Evolutionary conservation across 495 filamentous ascomycete species (phyloP), one percentile per base, ranked within the genome.

Genomic region (Penicillium pulvis): DNA sequence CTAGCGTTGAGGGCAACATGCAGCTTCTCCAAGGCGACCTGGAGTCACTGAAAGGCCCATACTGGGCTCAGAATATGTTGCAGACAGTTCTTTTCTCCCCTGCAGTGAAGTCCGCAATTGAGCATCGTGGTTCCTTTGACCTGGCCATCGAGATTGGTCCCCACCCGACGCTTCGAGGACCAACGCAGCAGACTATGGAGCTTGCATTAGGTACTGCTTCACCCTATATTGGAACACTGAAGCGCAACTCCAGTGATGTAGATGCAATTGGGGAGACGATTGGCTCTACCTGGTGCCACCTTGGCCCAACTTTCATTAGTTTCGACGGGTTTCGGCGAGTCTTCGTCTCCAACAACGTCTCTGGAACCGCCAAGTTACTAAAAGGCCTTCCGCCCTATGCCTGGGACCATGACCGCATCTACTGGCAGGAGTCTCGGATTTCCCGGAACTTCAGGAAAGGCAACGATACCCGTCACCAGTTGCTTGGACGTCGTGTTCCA

Each of bases 121-220:
- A 33, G 2, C 6, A 9, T 0, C 41, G 47, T 3, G 58, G 55
- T 0, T 53, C 36, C 0, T 63, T 74, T 9, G 62, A 68, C 50
- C 26, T 79, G 1, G 69, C 47, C 33, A 4, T 84, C 8, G 82
- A 83, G 49, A 55, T 83, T 24, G 82, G 81, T 0, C 80, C 80
- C 1, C 82, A 84, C 50, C 68, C 80, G 0, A 71, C 81, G 0
- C 71, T 83, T 5, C 71, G 75, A 44, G 72, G 76, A 11, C 61
- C 59, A 4, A 65, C 69, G 4, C 45, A 55, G 6, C 62, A 79
- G 48, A 75, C 56, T 72, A 9, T 16, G 14, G 1, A 47, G 52
- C 57, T 66, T 4, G n/a, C n/a, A n/a, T n/a, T n/a, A n/a, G 16
- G 12, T 1, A 2, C 33, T 12, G 1, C 16, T 79, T 20, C 20